A percentile compares a stretch with the other conserved stretches of the same genome.
These are phyloP conservation scores for Suillus plorans DNA, from an alignment of 768 basidiomycete genomes.

Conservation along the genomic window DNA sequence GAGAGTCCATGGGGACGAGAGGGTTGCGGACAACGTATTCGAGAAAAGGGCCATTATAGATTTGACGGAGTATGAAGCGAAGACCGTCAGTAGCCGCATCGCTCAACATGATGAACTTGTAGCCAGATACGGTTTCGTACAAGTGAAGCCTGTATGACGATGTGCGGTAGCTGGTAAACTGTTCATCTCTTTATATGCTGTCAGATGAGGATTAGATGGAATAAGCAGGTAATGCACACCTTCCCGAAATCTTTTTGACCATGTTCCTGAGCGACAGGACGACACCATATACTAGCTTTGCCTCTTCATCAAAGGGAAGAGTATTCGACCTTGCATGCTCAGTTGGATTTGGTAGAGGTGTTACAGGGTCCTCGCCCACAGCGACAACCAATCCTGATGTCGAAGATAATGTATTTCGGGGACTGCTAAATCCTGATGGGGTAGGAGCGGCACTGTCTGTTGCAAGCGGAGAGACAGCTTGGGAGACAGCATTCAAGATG, in stretches of 20 bases:
- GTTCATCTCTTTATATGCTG: conserved; percentile 66
- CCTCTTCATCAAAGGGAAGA: conserved; percentile 94
- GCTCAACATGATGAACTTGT: conserved; percentile 93
- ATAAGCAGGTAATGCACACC: conserved; percentile 43
- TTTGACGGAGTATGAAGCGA: conserved; percentile 78
- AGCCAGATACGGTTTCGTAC: conserved; percentile 88
- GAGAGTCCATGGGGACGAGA: conserved; percentile 78
- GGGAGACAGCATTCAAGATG: conserved; percentile 79
- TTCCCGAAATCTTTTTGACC: conserved; percentile 90
- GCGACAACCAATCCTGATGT: conserved; percentile 71
- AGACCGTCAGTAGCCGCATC: conserved; percentile 84
- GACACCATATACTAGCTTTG: conserved; percentile 96
- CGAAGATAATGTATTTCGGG: conserved; percentile 66
- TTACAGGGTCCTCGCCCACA: conserved; percentile 41
- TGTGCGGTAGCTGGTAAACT: conserved; percentile 88
- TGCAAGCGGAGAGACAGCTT: conserved; percentile 48
- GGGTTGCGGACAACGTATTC: conserved; percentile 95
- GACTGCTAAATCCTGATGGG: conserved; percentile 48
- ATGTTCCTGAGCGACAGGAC: conserved; percentile 89
- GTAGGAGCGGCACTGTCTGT: conserved; percentile 31
- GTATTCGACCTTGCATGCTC: conserved; percentile 39
- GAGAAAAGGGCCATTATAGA: conserved; percentile 92
- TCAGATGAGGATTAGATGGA: background rate
- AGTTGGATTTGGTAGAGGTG: conserved; percentile 18
- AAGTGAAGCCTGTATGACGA: conserved; percentile 92